Evolutionary conservation across 305 asterid genomes (phyloP).

Genomic region (Fraxinus platypoda): DNA sequence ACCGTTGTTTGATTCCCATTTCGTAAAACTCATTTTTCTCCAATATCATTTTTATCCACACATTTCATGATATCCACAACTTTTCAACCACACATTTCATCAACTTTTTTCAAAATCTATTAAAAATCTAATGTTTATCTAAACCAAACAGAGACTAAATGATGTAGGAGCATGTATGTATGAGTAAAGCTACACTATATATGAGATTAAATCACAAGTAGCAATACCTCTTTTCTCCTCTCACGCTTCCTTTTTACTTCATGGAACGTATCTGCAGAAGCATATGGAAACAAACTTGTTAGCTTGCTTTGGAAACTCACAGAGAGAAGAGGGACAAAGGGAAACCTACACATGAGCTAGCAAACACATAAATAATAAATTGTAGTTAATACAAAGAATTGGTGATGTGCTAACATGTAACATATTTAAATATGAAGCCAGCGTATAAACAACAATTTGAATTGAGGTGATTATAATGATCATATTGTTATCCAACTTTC

Average conservation of each 20-base stretch:
- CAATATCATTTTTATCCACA: not conserved
- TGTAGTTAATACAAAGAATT: not conserved
- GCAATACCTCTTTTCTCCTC: slow-evolving; percentile 73
- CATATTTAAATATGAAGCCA: slow-evolving; percentile 4
- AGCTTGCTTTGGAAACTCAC: slow-evolving; percentile 21
- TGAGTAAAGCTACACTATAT: not conserved
- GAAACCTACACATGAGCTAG: slow-evolving; percentile 18
- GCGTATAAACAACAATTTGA: slow-evolving; percentile 6
- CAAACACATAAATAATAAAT: slow-evolving; percentile 6
- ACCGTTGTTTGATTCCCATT: not conserved
- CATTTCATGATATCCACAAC: not conserved
- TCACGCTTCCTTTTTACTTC: slow-evolving; percentile 88
- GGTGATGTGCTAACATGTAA: not conserved
- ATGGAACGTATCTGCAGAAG: slow-evolving; percentile 77
- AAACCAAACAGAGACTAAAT: not conserved
- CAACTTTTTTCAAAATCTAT: not conserved
- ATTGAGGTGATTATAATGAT: not conserved
- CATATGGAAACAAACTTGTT: slow-evolving; percentile 18
- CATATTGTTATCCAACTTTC: slow-evolving; percentile 3
- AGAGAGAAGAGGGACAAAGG: slow-evolving; percentile 12
- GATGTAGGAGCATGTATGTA: slow-evolving; percentile 1
- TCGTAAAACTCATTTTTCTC: not conserved
- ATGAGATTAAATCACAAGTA: slow-evolving; percentile 1
- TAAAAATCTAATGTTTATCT: not conserved
- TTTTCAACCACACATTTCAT: not conserved